Percentiles rank a stretch among this genome's conserved stretches.
Conservation (phyloP, 2,329 filamentous ascomycete genomes). For the Chrysoporthe deuterocubensis region DNA sequence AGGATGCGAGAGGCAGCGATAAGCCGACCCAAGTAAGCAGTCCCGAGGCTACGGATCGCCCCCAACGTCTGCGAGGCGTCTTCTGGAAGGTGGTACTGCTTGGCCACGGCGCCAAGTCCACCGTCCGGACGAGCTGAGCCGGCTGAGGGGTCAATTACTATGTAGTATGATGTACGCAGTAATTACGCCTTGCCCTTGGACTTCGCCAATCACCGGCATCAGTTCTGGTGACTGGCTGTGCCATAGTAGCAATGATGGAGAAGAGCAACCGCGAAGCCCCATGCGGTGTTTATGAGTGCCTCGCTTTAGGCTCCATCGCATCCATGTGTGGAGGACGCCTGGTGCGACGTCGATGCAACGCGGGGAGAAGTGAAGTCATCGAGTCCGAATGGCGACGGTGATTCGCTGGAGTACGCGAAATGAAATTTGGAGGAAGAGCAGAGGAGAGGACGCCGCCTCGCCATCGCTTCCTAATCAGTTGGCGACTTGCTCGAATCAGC, state of each 20-base stretch:
- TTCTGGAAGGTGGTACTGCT: slow-evolving; percentile 7
- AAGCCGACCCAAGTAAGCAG: background rate
- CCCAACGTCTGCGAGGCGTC: background rate
- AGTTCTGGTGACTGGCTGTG: background rate
- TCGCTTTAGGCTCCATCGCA: background rate
- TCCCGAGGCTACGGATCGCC: slow-evolving; percentile 7
- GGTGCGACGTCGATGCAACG: background rate
- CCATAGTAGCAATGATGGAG: background rate
- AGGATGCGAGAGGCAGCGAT: background rate
- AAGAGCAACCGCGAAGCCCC: background rate
- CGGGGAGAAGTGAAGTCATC: background rate
- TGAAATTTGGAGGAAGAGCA: background rate
- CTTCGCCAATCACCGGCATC: background rate
- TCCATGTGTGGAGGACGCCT: background rate
- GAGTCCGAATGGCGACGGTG: background rate
- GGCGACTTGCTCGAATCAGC: background rate
- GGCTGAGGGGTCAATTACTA: background rate
- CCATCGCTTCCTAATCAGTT: background rate
- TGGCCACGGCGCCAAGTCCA: background rate
- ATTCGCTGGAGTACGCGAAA: slow-evolving; percentile 8
- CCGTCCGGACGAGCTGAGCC: no score
- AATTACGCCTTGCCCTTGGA: background rate
- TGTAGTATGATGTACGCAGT: background rate
- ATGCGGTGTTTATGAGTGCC: background rate
- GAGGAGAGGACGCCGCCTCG: background rate